Conservation (phyloP, 495 filamentous ascomycete species). For the Tuber calosporum region DNA sequence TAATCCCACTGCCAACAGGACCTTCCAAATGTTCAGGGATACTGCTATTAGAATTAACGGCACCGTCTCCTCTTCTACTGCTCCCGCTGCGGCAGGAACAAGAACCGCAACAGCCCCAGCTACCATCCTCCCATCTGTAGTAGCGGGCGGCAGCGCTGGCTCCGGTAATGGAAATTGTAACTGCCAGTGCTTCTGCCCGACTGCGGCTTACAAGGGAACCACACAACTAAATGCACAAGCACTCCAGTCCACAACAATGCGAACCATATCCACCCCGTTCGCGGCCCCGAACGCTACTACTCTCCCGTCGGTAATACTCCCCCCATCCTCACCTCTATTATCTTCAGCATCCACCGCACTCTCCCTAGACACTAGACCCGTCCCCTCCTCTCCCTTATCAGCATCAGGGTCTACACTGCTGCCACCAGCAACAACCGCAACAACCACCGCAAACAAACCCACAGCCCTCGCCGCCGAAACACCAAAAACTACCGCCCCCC, state of each 20-base stretch:
- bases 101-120: conserved; percentile 16
- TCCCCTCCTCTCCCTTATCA: neutral
- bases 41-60: conserved; percentile 55
- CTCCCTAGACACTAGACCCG: neutral
- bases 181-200: conserved; percentile 27
- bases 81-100: conserved; percentile 36
- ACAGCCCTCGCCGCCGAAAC: neutral
- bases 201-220: conserved; percentile 9
- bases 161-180: conserved; percentile 7
- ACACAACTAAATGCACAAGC: neutral
- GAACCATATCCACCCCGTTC: neutral
- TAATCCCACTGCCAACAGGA: conserved; percentile 60
- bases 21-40: conserved; percentile 53
- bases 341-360: neutral
- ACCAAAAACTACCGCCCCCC: neutral
- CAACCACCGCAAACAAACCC: neutral
- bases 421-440: neutral
- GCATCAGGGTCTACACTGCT: neutral
- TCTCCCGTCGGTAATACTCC: neutral
- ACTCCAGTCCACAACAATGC: neutral
- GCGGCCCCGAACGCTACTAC: neutral
- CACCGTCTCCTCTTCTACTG: conserved; percentile 39
- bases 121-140: conserved; percentile 10
- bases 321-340: neutral
- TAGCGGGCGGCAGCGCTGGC: neutral